Evolutionary conservation across 495 filamentous ascomycete species (phyloP).

Genomic region (Aspergillus sclerotiicarbonarius): DNA sequence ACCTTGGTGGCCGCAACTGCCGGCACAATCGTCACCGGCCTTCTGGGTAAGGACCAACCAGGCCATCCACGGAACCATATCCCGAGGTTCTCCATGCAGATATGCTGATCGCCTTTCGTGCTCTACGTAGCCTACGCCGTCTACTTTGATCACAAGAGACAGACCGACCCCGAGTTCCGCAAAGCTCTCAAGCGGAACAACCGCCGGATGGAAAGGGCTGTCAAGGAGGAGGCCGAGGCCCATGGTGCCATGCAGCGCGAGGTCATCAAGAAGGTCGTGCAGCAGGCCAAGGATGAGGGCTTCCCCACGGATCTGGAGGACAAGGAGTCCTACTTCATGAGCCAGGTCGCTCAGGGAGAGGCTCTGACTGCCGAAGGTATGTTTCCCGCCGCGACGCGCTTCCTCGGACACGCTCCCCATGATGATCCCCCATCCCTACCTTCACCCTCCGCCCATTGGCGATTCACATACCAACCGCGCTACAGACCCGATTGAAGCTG

Average conservation of each 20-base stretch:
- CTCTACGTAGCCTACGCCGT: conserved; percentile 63
- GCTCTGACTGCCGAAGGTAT: conserved; percentile 67
- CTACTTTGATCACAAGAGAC: conserved; percentile 94
- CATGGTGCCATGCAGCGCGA: conserved; percentile 67
- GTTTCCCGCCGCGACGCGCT: conserved; percentile 11
- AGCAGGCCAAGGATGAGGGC: conserved; percentile 79
- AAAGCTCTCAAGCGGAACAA: conserved; percentile 80
- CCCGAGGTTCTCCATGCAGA: not conserved
- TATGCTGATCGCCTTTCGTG: conserved; percentile 12
- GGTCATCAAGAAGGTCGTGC: conserved; percentile 66
- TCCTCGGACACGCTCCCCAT: not conserved
- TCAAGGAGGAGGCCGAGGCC: conserved; percentile 74
- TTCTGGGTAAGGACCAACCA: conserved; percentile 60
- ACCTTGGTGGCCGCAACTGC: conserved; percentile 71
- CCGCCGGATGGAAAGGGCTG: conserved; percentile 67
- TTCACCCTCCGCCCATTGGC: not conserved
- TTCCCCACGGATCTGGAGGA: conserved; percentile 90
- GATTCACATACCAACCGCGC: conserved; percentile 47
- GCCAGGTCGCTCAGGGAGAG: conserved; percentile 86
- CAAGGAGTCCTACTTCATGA: conserved; percentile 92
- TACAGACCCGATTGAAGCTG: conserved; percentile 73
- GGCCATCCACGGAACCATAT: not conserved
- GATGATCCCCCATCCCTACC: too few species aligned
- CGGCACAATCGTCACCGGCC: conserved; percentile 70
- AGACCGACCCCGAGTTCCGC: conserved; percentile 82